A percentile compares a stretch with the other conserved stretches of the same genome.
Conservation (phyloP, 2,329 filamentous ascomycete species). For the Fusarium pininemorale region DNA sequence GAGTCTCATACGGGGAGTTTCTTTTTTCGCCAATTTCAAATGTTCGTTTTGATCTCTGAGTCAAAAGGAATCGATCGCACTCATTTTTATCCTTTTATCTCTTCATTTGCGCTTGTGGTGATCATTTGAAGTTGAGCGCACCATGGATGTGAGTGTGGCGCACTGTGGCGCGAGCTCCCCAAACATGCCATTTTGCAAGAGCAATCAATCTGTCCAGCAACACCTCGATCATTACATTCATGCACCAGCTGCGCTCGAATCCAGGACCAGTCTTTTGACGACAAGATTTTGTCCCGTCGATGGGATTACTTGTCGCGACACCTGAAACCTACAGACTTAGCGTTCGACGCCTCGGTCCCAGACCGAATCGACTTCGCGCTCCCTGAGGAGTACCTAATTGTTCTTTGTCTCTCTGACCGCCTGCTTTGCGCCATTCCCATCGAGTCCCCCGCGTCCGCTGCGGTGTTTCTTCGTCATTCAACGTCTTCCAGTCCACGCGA, state of each 20-base stretch:
- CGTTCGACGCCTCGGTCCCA: not conserved
- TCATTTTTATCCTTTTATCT: not conserved
- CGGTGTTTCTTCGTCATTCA: too few species aligned
- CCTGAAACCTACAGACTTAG: not conserved
- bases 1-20: not conserved
- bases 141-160: not conserved
- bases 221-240: not conserved
- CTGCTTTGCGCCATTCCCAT: not conserved
- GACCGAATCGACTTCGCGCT: not conserved
- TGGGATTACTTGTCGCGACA: fast-evolving
- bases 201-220: not conserved
- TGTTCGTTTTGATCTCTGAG: fast-evolving
- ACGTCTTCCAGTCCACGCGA: not conserved
- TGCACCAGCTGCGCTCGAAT: not conserved
- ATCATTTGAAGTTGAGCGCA: not conserved
- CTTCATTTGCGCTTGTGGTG: not conserved
- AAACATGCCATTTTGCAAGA: not conserved
- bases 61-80: fast-evolving
- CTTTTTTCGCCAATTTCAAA: not conserved
- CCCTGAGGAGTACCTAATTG: not conserved
- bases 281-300: too few species aligned
- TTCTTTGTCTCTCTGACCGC: too few species aligned
- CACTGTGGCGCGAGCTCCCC: not conserved
- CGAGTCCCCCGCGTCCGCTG: not conserved
- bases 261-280: too few species aligned